Base-by-base conservation (phyloP, 2,329 filamentous ascomycete genomes). In the Fusarium euwallaceae region DNA sequence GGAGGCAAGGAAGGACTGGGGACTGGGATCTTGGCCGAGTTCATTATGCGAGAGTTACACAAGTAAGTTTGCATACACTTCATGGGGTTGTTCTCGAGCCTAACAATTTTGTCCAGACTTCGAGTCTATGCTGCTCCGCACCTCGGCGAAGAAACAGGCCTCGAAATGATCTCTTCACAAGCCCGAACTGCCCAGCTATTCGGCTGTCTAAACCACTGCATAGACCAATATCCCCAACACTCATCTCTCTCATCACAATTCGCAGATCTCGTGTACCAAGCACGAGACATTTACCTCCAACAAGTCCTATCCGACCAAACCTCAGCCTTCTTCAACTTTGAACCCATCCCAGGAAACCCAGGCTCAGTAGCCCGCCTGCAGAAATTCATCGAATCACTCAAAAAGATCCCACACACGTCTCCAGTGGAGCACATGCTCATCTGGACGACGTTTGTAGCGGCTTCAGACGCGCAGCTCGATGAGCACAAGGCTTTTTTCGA, bases 201-300 rank as follows among this genome's bases (percentile, higher is more conserved):
- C 1, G 75, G 76, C 0, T 79, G 75, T 7, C 71, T 79, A 1
- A 73, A 71, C 22, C 69, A 78, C 58, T 78, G 75, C 0, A 64
- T 76, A 3, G 94, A 97, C 80, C 89, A 94, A 6, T 87, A 90
- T 9, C 89, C 97, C 76, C 94, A 97, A 80, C 94, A 94, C 70
- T 89, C 92, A 6, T 84, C 97, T 1, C 90, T 93, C 2, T 92
- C 92, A 74, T 92, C 91, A 1, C 92, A 94, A 55, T 89, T 97
- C 77, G 87, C 92, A 53, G 96, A 97, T 73, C 92, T 97, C 85
- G 94, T 93, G 76, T 90, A 97, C 1, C 95, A 98, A 79, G 94
- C 94, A 0, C 92, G 93, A 4, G 90, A 92, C 2, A 97, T 97
- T 59, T 97, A 94, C 79, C 86, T 98, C 2, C 94, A 97, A 77